These are phyloP conservation scores for Sicyos baderoa DNA, from an alignment of 306 rosid genomes.

Conservation along the genomic window DNA sequence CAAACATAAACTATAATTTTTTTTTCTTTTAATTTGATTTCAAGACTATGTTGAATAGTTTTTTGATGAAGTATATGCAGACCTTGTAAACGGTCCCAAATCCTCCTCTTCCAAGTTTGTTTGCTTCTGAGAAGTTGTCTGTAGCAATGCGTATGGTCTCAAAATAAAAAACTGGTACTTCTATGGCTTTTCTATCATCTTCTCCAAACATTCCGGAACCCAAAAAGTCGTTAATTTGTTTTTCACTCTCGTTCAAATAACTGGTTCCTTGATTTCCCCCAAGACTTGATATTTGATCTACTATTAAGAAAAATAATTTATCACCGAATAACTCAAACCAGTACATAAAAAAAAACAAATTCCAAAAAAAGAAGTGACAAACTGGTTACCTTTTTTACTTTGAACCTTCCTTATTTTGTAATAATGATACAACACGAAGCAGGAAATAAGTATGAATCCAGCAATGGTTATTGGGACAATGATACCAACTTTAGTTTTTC, in stretches of 20 bases:
- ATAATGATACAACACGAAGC: neutral
- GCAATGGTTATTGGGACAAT: neutral
- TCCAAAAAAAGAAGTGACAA: neutral
- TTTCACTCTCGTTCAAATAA: constrained; percentile 21
- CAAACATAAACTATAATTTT: too few species aligned
- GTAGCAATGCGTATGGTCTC: constrained; percentile 33
- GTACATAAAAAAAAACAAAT: neutral
- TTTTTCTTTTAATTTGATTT: too few species aligned
- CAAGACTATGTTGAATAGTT: too few species aligned
- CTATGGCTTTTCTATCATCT: constrained; percentile 25
- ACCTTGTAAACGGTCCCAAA: constrained; percentile 57
- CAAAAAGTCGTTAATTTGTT: constrained; percentile 23
- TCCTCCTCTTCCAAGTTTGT: constrained; percentile 50
- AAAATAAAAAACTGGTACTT: constrained; percentile 31
- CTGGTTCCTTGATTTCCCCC: neutral
- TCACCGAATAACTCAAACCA: too few species aligned
- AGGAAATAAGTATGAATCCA: neutral
- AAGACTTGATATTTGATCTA: neutral
- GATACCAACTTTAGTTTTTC: neutral
- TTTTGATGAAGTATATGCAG: neutral
- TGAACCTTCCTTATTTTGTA: constrained; percentile 8
- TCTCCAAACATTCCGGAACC: constrained; percentile 25
- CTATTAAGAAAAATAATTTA: neutral
- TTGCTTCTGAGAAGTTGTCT: constrained; percentile 39
- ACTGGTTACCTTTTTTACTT: constrained; percentile 8